These are phyloP conservation scores for Boeremia exigua DNA, from an alignment of 2,329 filamentous ascomycete genomes.

Conservation along the genomic window DNA sequence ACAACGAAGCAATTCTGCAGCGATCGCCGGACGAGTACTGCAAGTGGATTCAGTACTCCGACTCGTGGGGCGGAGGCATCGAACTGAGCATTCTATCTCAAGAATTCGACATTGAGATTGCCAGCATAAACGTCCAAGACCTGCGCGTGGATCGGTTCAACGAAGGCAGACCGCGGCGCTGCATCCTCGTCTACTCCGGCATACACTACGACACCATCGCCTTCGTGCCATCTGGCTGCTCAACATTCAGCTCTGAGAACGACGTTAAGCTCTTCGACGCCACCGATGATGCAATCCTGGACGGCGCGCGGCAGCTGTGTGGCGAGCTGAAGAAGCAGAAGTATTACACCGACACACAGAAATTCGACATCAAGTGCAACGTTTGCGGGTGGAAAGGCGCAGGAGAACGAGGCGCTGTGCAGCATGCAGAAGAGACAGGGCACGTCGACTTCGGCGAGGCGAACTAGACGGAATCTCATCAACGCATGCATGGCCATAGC, in stretches of 20 bases:
- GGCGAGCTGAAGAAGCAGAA: slow-evolving; percentile 70
- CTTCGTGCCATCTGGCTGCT: slow-evolving; percentile 65
- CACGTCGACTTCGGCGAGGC: slow-evolving; percentile 46
- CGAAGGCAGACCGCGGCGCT: slow-evolving; percentile 68
- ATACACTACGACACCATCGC: slow-evolving; percentile 94
- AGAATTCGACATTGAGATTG: slow-evolving; percentile 85
- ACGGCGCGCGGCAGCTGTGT: slow-evolving; percentile 64
- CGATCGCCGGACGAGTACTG: slow-evolving; percentile 75
- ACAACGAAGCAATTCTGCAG: slow-evolving; percentile 78
- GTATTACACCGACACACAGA: slow-evolving; percentile 88
- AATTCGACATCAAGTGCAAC: slow-evolving; percentile 80
- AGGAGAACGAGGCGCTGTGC: slow-evolving; percentile 67
- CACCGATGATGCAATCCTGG: slow-evolving; percentile 60
- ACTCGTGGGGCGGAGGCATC: slow-evolving; percentile 90
- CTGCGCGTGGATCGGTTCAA: slow-evolving; percentile 77
- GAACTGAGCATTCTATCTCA: slow-evolving; percentile 85
- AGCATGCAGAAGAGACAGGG: slow-evolving; percentile 67
- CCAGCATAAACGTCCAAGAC: slow-evolving; percentile 79
- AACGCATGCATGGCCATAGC: not conserved
- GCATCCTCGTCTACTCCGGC: slow-evolving; percentile 86
- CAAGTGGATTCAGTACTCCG: slow-evolving; percentile 76
- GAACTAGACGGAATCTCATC: slow-evolving; percentile 11
- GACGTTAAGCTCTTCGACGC: slow-evolving; percentile 79
- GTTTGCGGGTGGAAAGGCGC: slow-evolving; percentile 71
- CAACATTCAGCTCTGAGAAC: slow-evolving; percentile 70